phyloP scores from a whole-genome alignment of 1,284 basidiomycete species.

The Malassezia nana region DNA sequence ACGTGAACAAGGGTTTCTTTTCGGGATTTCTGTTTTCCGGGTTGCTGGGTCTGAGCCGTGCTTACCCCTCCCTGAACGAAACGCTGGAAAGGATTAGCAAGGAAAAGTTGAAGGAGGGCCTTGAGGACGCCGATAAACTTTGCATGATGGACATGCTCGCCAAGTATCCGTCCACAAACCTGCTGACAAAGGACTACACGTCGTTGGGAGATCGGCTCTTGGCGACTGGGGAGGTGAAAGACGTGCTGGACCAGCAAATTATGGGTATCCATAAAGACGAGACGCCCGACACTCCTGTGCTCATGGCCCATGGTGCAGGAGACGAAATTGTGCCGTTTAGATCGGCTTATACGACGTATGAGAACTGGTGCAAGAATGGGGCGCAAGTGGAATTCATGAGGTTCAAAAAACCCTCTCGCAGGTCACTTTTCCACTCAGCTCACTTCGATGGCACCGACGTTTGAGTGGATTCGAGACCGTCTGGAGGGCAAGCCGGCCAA shows the following conservation, averaged over 20 bases:
- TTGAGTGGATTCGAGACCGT: neutral
- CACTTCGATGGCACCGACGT: neutral
- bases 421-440: neutral
- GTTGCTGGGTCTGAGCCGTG: neutral
- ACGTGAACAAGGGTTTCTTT: neutral
- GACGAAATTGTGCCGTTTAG: constrained; percentile 33
- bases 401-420: neutral
- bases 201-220: neutral
- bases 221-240: neutral
- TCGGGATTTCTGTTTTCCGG: neutral
- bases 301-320: constrained; percentile 24
- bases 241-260: neutral
- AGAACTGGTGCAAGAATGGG: constrained; percentile 30
- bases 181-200: neutral
- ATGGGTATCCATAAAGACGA: neutral
- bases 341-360: constrained; percentile 15
- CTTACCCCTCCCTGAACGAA: neutral
- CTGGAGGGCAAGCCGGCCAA: neutral
- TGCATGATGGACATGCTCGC: constrained; percentile 7
- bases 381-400: constrained; percentile 28
- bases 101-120: neutral
- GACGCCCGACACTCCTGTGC: constrained; percentile 22
- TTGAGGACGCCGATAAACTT: constrained; percentile 1
- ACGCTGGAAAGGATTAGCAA: neutral
- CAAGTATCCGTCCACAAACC: constrained; percentile 1